phyloP scores from a whole-genome alignment of 2,329 filamentous ascomycete genomes.

The Trichoderma sp. region DNA sequence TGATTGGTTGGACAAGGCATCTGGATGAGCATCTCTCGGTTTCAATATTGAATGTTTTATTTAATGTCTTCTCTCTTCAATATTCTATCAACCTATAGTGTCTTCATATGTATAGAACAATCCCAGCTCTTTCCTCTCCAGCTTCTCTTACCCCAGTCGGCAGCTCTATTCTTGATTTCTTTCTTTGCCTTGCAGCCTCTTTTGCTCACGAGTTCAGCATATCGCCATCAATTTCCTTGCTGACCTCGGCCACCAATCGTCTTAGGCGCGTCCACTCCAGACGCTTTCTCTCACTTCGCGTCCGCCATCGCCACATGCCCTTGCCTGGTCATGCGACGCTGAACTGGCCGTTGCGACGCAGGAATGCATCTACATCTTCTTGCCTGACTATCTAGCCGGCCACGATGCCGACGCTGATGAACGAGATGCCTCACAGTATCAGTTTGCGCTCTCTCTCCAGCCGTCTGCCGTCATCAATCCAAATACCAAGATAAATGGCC shows the following conservation, averaged over 20 bases:
- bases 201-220: background rate
- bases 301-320: conserved; percentile 43
- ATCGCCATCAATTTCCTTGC: background rate
- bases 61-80: background rate
- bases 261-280: conserved; percentile 47
- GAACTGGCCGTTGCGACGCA: conserved; percentile 58
- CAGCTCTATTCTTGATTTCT: background rate
- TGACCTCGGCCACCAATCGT: conserved; percentile 2
- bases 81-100: background rate
- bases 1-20: background rate
- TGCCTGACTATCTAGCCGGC: conserved; percentile 43
- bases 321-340: conserved; percentile 56
- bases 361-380: conserved; percentile 52
- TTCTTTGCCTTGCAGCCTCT: background rate
- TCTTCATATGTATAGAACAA: background rate
- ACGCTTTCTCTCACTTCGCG: conserved; percentile 44
- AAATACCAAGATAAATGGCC: conserved; percentile 45
- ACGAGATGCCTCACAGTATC: conserved; percentile 29
- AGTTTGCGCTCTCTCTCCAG: conserved; percentile 37
- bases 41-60: background rate
- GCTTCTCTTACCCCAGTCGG: background rate
- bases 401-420: conserved; percentile 27
- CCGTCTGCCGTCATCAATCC: conserved; percentile 37
- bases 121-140: background rate
- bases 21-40: background rate